Base-by-base conservation (phyloP, 169 alveolate genomes). In the Plasmodium fragile region DNA sequence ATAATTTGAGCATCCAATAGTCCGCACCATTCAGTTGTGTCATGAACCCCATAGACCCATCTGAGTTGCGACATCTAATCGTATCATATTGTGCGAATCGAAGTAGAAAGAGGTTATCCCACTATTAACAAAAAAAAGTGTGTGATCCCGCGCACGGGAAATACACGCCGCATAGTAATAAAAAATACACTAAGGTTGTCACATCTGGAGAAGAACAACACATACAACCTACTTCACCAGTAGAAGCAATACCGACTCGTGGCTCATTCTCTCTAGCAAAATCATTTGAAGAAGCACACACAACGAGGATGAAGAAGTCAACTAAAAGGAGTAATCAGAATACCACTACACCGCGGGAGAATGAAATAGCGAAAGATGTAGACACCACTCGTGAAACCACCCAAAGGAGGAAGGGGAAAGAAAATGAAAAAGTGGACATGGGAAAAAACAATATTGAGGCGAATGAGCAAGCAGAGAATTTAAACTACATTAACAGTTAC, bases 401-500 rank as follows among this genome's bases (percentile, higher is more conserved):
- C 22, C 70, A 85, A 6, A 49, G 25, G 28, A 49, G 25, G 28
- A 52, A 75, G 30, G 30, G 81, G 25, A 45, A 32, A 36, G 72
- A 53, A 52, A 80, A 89, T 78, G 52, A 30, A 77, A 79, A 78
- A 36, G 36, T 28, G 13, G 41, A 41, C 7, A 89, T 69, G 25
- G 49, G 72, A 43, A 89, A 78, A 25, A 78, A 6, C 43, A 69
- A 6, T 30, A 69, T 70, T 52, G 83, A 25, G 36, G n/a, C 1
- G 25, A 18, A 77, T 22, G 94, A 77, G 6, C 8, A 49, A n/a
- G 30, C 18, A 89, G 81, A 89, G 45, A 78, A 77, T 89, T 55
- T 89, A 43, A 30, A 22, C 71, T 89, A 77, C 53, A 89, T 89
- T 28, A 53, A 89, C 36, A 89, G 55, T 2, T 89, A 89, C 81